phyloP scores from a whole-genome alignment of 1,284 basidiomycete genomes.

The Fomitiporia mediterranea region DNA sequence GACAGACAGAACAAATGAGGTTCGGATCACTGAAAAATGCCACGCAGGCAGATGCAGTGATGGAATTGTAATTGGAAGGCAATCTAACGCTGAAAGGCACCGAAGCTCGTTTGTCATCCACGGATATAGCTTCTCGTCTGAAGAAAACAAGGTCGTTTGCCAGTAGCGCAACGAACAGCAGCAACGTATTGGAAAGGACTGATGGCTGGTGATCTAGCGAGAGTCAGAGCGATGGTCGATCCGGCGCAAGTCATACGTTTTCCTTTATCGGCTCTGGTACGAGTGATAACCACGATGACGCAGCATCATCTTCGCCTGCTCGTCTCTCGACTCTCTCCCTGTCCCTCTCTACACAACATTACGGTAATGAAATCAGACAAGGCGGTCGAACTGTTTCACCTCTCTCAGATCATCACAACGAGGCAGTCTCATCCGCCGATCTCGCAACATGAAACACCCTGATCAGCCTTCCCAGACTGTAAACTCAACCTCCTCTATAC shows the following conservation, averaged over 20 bases:
- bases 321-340: too few species aligned
- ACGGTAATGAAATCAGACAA: not conserved
- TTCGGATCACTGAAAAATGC: constrained; percentile 7
- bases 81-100: not conserved
- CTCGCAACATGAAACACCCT: not conserved
- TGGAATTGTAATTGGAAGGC: not conserved
- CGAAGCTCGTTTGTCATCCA: constrained; percentile 7
- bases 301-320: too few species aligned
- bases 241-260: not conserved
- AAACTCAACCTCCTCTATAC: not conserved
- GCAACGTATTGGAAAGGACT: not conserved
- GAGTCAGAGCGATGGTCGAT: not conserved
- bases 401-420: constrained; percentile 2
- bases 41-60: constrained; percentile 4
- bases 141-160: not conserved
- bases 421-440: not conserved
- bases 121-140: constrained; percentile 1
- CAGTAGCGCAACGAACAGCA: not conserved
- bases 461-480: not conserved
- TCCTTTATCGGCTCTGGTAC: not conserved
- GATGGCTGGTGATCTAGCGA: not conserved
- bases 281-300: too few species aligned
- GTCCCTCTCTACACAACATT: not conserved
- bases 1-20: not conserved
- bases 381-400: not conserved